Evolutionary conservation across 2,329 filamentous ascomycete genomes (phyloP), one percentile per base, ranked within the genome.

Genomic region (Ophiognomonia clavigignenti-juglandacearum): DNA sequence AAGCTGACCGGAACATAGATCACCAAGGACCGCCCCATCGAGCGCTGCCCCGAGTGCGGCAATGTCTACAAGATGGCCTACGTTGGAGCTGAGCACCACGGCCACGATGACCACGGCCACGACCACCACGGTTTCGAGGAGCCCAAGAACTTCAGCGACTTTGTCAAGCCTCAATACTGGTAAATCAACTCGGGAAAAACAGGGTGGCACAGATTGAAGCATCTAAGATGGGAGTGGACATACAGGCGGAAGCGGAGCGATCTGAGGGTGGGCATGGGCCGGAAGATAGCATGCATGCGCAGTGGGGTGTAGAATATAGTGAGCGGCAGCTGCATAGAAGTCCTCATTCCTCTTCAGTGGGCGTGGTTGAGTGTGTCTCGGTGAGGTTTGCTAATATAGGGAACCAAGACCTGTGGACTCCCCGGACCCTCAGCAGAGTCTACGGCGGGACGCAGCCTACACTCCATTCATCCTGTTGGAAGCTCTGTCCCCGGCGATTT

Each of bases 11-110:
- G 19, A 6, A 37, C 40, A 20, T 36, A 93, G 88, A 80, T 95
- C 64, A 86, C 87, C 66, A 88, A 88, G 65, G 84, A 93, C 50
- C 90, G 93, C 67, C 93, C 93, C 49, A 71, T 96, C 60, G 88
- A 95, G 77, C 89, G 93, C 69, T 98, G 93, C 83, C 83, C 83
- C 64, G 93, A 98, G 78, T 98, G 93, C 74, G 93, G 93, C 59
- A 88, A 83, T 68, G 88, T 93, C 59, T 91, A 95, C 78, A 95
- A 96, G 85, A 93, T 97, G 88, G 86, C 96, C 67, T 98, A 96
- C 71, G 74, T 96, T 57, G 93, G 93, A 53, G 83, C 90, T 43
- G 68, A 83, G 65, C 86, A 93, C 57, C 45, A 51, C 48, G 84
- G 91, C 66, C 71, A 75, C 61, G 80, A 88, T 67, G 71, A 60